phyloP scores from a whole-genome alignment of 805 yeast genomes.

The Kluyveromyces siamensis region DNA sequence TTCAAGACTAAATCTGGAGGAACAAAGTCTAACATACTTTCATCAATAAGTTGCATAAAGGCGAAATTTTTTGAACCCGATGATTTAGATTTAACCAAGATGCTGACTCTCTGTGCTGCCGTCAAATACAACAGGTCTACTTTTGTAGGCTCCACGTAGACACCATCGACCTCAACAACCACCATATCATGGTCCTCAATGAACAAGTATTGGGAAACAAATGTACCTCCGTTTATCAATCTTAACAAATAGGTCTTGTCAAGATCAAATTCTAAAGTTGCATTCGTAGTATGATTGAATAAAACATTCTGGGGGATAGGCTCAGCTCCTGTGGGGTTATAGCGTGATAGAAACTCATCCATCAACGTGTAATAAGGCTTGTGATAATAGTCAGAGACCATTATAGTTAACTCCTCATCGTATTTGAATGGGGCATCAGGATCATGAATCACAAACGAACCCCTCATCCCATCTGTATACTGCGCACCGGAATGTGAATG shows the following conservation, averaged over 20 bases:
- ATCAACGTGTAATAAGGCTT: constrained; percentile 38
- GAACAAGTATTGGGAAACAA: constrained; percentile 62
- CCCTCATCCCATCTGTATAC: constrained; percentile 72
- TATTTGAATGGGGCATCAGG: constrained; percentile 43
- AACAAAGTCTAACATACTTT: constrained; percentile 58
- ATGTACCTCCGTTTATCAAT: constrained; percentile 58
- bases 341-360: constrained; percentile 45
- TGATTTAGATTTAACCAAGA: constrained; percentile 51
- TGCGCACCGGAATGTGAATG: constrained; percentile 74
- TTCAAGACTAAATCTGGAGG: constrained; percentile 50
- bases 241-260: constrained; percentile 57
- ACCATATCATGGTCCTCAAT: constrained; percentile 66
- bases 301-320: constrained; percentile 64
- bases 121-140: constrained; percentile 53
- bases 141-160: constrained; percentile 47
- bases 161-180: constrained; percentile 70
- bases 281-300: constrained; percentile 56
- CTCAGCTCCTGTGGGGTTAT: constrained; percentile 79
- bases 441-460: constrained; percentile 58
- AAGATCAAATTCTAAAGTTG: constrained; percentile 45
- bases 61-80: constrained; percentile 41
- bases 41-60: constrained; percentile 53
- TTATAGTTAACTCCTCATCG: constrained; percentile 52
- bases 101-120: constrained; percentile 76
- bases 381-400: constrained; percentile 60